Conservation (phyloP, 2,329 filamentous ascomycete species). For the Arthrobotrys conoides region DNA sequence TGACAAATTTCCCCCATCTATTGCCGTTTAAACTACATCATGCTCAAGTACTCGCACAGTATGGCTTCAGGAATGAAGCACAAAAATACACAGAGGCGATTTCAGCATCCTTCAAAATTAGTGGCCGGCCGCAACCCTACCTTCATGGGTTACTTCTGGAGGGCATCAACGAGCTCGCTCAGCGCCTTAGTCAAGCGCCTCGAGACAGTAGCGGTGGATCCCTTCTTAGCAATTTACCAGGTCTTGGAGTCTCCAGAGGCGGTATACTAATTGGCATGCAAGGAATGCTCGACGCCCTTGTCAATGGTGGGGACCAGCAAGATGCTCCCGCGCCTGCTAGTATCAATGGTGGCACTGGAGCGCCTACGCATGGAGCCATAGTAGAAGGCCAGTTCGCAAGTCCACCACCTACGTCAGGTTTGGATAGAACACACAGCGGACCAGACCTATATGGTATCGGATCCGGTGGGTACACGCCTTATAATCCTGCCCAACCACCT, state of each 20-base stretch:
- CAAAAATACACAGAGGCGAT: constrained; percentile 93
- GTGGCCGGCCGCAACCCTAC: constrained; percentile 87
- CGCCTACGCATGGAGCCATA: constrained; percentile 70
- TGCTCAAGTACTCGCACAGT: constrained; percentile 85
- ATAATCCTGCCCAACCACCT: constrained; percentile 51
- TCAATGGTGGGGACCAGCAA: constrained; percentile 82
- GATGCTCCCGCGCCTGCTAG: constrained; percentile 66
- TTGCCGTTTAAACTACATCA: constrained; percentile 93
- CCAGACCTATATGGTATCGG: constrained; percentile 79
- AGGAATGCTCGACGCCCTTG: constrained; percentile 95
- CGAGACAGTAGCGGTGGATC: constrained; percentile 79
- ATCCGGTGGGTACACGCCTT: constrained; percentile 44
- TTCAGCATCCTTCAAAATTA: constrained; percentile 79
- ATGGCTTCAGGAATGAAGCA: constrained; percentile 84
- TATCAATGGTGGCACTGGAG: constrained; percentile 65
- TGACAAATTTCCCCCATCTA: constrained; percentile 80
- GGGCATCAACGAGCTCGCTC: constrained; percentile 85
- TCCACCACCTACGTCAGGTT: constrained; percentile 80
- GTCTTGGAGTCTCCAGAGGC: constrained; percentile 93
- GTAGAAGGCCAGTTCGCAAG: constrained; percentile 87
- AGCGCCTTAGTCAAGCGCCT: constrained; percentile 86
- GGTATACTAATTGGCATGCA: constrained; percentile 94
- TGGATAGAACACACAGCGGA: constrained; percentile 80
- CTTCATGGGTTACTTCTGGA: constrained; percentile 82
- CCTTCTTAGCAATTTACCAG: constrained; percentile 91